Base-by-base conservation (phyloP, 2,329 filamentous ascomycete genomes). In the Fusarium denticulatum region DNA sequence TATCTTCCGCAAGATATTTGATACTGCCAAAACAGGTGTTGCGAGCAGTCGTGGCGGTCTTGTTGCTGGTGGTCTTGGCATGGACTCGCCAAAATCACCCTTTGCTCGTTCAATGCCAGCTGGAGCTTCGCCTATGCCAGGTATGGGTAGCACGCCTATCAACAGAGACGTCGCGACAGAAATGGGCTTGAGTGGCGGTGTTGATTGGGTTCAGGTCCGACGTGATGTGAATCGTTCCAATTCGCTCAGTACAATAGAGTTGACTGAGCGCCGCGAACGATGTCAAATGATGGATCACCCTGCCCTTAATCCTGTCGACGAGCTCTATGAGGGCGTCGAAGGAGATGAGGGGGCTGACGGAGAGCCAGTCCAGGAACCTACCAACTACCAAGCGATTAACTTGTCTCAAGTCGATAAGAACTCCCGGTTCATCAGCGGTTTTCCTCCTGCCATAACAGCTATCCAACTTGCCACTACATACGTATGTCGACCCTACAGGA, bases 151-250 rank as follows among this genome's bases (percentile, higher is more conserved):
- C 49, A 72, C 79, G 16, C 80, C 80, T 32, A 76, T 81, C 64
- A 82, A 79, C 61, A 85, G 86, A 50, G 89, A 90, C 70, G 83
- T 88, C 9, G 88, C 90, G 20, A 88, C 89, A 63, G 94, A 97
- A 24, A 93, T 93, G 88, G 94, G 93, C 5, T 82, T 93, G 12
- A 88, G 85, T 42, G 76, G 84, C 26, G 85, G 84, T 16, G 88
- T 93, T 20, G 96, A 98, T 80, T 99, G 96, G 95, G 95, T 99
- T n/a, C 95, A 98, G 81, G 95, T 98, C 28, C 92, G 96, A 40
- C 91, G 96, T 50, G 97, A 99, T 82, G 93, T 99, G 52, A 98
- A 99, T 81, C 90, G 96, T 40, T 97, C 96, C 7, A 98, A 97
- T 79, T 96, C 96, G 0, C 86, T 98, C 42, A 97, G 95, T 82